Conservation (phyloP, 1,139 yeast genomes). For the Wickerhamiella infanticola region DNA sequence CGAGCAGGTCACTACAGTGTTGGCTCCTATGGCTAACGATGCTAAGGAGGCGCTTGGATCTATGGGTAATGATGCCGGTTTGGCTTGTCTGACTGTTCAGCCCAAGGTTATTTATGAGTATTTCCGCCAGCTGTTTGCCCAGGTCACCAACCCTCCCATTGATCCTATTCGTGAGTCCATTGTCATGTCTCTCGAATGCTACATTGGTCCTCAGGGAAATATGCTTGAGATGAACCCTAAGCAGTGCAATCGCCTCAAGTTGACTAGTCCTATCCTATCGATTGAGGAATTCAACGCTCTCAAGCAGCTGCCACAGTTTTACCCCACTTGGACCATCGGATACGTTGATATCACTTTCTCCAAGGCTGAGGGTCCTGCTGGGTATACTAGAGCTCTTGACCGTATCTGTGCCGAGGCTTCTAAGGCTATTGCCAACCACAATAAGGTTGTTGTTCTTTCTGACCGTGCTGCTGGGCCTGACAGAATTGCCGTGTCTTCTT, state of each 20-base stretch:
- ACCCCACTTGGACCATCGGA: conserved; percentile 76
- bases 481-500: conserved; percentile 71
- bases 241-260: conserved; percentile 77
- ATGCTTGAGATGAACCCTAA: conserved; percentile 79
- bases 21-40: conserved; percentile 86
- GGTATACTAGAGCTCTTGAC: conserved; percentile 74
- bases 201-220: conserved; percentile 95
- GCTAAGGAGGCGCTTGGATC: conserved; percentile 95
- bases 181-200: conserved; percentile 95
- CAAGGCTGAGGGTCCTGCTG: conserved; percentile 66
- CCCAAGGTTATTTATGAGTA: conserved; percentile 85
- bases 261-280: conserved; percentile 70
- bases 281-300: conserved; percentile 62
- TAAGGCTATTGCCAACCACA: conserved; percentile 60
- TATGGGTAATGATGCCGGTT: conserved; percentile 97
- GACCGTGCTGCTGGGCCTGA: conserved; percentile 48
- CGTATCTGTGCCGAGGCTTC: conserved; percentile 80
- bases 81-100: conserved; percentile 88
- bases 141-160: conserved; percentile 96
- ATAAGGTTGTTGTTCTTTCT: conserved; percentile 59
- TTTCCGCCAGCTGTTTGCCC: conserved; percentile 93
- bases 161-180: conserved; percentile 95
- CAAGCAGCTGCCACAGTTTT: conserved; percentile 51
- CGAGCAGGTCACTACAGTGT: conserved; percentile 69
- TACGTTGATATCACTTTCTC: conserved; percentile 82